phyloP scores from a whole-genome alignment of 805 yeast genomes.

The Lachancea sp. region DNA sequence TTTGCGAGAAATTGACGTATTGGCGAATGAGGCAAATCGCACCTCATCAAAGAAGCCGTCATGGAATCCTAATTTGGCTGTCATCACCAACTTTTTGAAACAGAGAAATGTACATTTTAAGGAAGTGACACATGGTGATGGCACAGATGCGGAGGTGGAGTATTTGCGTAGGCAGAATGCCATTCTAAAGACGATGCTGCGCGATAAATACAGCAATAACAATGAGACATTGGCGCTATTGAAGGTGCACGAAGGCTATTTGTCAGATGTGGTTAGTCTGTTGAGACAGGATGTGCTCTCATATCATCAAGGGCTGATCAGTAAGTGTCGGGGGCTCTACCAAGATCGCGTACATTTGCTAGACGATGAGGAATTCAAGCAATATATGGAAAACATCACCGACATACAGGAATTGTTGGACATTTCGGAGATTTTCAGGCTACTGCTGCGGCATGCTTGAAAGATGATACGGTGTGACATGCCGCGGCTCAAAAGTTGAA shows the following conservation, averaged over 20 bases:
- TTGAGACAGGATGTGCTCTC: conserved; percentile 18
- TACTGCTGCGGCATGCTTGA: conserved; percentile 11
- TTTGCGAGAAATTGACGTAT: conserved; percentile 17
- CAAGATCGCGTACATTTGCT: conserved; percentile 13
- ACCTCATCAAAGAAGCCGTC: conserved; percentile 1
- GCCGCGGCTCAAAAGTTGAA: no score
- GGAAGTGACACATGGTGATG: neutral
- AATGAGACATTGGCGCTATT: conserved; percentile 15
- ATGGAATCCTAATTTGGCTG: conserved; percentile 14
- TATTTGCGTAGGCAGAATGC: conserved; percentile 13
- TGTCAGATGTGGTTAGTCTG: conserved; percentile 15
- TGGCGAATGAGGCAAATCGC: conserved; percentile 17
- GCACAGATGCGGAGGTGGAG: conserved; percentile 1
- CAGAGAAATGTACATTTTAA: conserved; percentile 9
- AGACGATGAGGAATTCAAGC: conserved; percentile 21
- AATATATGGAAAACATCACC: conserved; percentile 16
- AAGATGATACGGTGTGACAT: no score
- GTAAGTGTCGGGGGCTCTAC: conserved; percentile 12
- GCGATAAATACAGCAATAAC: conserved; percentile 9
- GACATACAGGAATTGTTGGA: conserved; percentile 19
- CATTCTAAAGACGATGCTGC: conserved; percentile 12
- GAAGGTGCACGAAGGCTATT: conserved; percentile 17
- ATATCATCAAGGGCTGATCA: conserved; percentile 12
- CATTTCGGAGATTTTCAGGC: conserved; percentile 18
- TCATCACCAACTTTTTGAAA: conserved; percentile 16